Base-by-base conservation (phyloP, 1,284 basidiomycete species). In the Sanghuangporus weigelae region DNA sequence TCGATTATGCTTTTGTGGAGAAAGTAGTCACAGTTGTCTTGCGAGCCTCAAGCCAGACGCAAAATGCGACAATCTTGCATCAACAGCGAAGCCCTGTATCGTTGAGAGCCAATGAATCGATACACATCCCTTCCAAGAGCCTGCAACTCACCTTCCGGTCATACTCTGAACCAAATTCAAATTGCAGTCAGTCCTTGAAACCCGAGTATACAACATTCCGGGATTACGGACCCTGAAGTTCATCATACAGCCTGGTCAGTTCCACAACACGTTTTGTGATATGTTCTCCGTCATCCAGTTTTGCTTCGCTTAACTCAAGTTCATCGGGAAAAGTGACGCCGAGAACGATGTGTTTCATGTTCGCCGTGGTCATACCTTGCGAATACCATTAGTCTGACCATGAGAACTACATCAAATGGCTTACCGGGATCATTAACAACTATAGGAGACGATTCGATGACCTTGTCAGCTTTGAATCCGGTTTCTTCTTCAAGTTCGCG, bases 401-500 rank as follows among this genome's bases (percentile, higher is more conserved):
- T 51, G 8, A 40, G 36, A 6, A 21, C 36, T 12, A 21, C 53
- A 44, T 6, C 11, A n/a, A 36, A 55, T 39, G 19, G n/a, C 81
- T 64, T 48, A 90, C 90, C 93, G 71, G 85, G 93, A 76, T 93
- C 92, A 67, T 79, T 81, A 48, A 91, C 91, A 31, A 92, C 72
- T 1, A 92, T 72, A 0, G 90, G 85, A 1, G 90, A 89, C 0
- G 86, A 79, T 59, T 91, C 81, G 35, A 87, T 71, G 40, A 94
- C 79, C 44, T 77, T 75, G 67, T 80, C 77, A n/a, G 82, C 86
- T 67, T 79, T 84, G 74, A 89, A 96, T 1, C 95, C 95, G 0
- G 94, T 96, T 75, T 97, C 95, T 76, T 98, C 95, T 69, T 88
- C 80, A 7, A 98, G 81, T 72, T 98, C 95, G 40, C 95, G 84